These are phyloP conservation scores for Trypanosoma boissoni DNA, from an alignment of 208 protist species.

Conservation along the genomic window DNA sequence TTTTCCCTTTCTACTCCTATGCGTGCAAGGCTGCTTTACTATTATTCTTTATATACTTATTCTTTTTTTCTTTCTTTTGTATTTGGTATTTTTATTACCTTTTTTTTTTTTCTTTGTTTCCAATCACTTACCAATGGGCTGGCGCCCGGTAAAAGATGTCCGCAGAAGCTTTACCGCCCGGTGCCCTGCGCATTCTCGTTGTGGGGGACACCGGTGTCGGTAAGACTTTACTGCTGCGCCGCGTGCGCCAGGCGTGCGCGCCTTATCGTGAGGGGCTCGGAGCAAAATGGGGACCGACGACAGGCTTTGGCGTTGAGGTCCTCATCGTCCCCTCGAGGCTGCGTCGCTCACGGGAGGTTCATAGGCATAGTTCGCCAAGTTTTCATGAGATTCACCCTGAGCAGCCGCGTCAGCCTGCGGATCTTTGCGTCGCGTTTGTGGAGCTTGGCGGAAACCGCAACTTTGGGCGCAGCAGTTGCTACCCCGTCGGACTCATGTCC, in stretches of 20 bases:
- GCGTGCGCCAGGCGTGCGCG: slow-evolving; percentile 41
- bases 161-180: not conserved
- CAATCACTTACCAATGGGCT: no score
- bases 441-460: slow-evolving; percentile 71
- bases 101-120: not conserved
- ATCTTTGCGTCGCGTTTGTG: slow-evolving; percentile 51
- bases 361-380: no score
- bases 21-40: not conserved
- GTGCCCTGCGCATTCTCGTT: slow-evolving; percentile 55
- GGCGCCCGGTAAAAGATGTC: not conserved
- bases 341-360: no score
- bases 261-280: not conserved
- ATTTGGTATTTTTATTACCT: not conserved
- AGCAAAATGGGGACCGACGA: slow-evolving; percentile 40
- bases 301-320: slow-evolving; percentile 51
- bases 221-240: slow-evolving; percentile 76
- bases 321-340: slow-evolving; percentile 23
- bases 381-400: no score
- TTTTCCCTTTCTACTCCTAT: not conserved
- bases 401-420: no score
- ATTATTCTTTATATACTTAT: not conserved
- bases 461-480: slow-evolving; percentile 38
- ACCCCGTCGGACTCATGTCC: slow-evolving; percentile 41
- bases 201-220: slow-evolving; percentile 75
- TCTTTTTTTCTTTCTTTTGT: not conserved